Base-by-base conservation (phyloP, 371 early-diverging fungal species). In the Mortierella sp. region DNA sequence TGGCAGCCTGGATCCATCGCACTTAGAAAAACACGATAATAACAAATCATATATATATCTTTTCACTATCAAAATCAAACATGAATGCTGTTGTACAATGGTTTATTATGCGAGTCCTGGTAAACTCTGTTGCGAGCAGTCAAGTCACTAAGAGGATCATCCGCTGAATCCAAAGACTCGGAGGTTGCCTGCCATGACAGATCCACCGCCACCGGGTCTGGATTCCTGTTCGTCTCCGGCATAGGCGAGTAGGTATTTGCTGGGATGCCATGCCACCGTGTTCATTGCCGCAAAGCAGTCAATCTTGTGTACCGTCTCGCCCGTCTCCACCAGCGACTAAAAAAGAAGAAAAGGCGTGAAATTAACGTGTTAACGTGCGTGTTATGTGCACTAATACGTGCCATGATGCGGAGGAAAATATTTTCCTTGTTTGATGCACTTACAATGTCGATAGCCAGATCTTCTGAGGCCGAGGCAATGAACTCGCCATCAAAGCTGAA, bases 401-500 rank as follows among this genome's bases (percentile, higher is more conserved):
- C n/a, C n/a, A 31, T 55, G 55, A 6, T 29, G 16, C 5, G 55
- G 5, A 53, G 13, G 5, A 11, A 29, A 5, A 6, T 55, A 31
- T 45, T 7, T 14, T 22, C 1, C 22, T 6, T 10, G 43, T 26
- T 6, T 31, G 58, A 76, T 76, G 76, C 19, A 80, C 90, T 77
- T 91, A 94, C 95, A 80, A 96, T 92, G 68, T 95, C 94, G 71
- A 96, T 93, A 39, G 90, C 85, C 48, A 90, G 87, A 85, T 96
- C 95, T 77, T 95, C 95, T 0, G 95, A 95, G 10, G 93, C 96
- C 10, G 94, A 93, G 0, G 96, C 97, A 41, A 97, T 80, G 68
- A 93, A 92, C 65, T 93, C 93, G 5, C 96, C 96, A 86, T 96
- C 97, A 85, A 90, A 87, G 73, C 94, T 94, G 77, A 97, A 96